Evolutionary conservation across 257 asterid genomes (phyloP).

Genomic region (Haberlea rhodopensis): DNA sequence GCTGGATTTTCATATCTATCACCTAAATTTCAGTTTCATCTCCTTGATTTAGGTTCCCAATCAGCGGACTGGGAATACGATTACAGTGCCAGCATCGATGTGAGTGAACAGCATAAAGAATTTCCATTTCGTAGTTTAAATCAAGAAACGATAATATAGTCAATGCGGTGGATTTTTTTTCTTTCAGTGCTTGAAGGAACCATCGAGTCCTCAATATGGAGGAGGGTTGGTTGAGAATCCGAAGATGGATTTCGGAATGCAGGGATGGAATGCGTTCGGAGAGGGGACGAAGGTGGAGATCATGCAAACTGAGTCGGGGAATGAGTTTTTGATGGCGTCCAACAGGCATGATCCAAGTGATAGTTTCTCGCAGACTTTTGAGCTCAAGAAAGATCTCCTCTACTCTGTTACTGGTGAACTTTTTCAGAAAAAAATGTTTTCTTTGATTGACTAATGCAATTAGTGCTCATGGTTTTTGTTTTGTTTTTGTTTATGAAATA

Average conservation of each 20-base stretch:
- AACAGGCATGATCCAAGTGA: constrained; percentile 22
- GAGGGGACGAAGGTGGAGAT: constrained; percentile 20
- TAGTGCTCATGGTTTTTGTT: background rate
- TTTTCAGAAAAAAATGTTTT: background rate
- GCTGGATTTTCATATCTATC: too few species aligned
- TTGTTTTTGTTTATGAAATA: background rate
- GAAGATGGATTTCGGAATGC: constrained; percentile 25
- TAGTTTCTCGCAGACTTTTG: constrained; percentile 30
- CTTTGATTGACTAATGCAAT: background rate
- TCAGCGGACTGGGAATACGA: background rate
- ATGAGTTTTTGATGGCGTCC: constrained; percentile 37
- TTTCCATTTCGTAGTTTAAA: background rate
- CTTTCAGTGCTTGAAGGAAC: constrained; percentile 39
- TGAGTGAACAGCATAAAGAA: background rate
- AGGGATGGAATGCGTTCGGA: constrained; percentile 32
- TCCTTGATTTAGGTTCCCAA: background rate
- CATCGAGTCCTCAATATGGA: constrained; percentile 41
- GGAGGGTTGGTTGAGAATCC: constrained; percentile 43
- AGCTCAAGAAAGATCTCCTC: constrained; percentile 28
- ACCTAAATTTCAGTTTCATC: too few species aligned
- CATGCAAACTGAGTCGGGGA: constrained; percentile 27
- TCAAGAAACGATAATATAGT: background rate
- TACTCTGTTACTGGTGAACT: constrained; percentile 46
- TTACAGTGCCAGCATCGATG: background rate
- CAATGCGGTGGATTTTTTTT: background rate